These are phyloP conservation scores for Tinospora cordifolia DNA, from an alignment of 164 flowering plant genomes.

Conservation along the genomic window DNA sequence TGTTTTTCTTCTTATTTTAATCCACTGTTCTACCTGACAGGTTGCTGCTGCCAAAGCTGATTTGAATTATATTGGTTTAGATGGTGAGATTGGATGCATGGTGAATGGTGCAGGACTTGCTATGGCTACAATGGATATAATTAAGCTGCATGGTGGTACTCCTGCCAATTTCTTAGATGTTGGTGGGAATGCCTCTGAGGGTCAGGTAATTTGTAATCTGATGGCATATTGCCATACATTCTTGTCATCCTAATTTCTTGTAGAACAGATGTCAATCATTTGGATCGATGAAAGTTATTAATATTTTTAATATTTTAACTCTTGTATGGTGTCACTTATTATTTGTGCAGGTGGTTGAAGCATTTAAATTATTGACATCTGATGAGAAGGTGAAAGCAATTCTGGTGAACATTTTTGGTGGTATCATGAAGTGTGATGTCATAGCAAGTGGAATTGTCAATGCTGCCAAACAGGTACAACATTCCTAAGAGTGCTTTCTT, in stretches of 20 bases:
- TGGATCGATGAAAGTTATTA: neutral
- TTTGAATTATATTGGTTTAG: slow-evolving; percentile 93
- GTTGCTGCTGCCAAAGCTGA: slow-evolving; percentile 97
- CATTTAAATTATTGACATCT: slow-evolving; percentile 91
- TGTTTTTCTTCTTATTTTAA: neutral
- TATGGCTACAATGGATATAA: slow-evolving; percentile 99
- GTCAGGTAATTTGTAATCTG: slow-evolving; percentile 48
- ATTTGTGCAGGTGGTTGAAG: slow-evolving; percentile 77
- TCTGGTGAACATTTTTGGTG: slow-evolving; percentile 95
- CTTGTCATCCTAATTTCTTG: neutral
- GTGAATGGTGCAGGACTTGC: slow-evolving; percentile 99
- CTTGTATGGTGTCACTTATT: neutral
- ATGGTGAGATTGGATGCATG: slow-evolving; percentile 99
- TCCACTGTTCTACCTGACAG: slow-evolving; percentile 26
- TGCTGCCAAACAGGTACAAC: slow-evolving; percentile 75
- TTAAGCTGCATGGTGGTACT: slow-evolving; percentile 97
- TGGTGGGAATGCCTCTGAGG: slow-evolving; percentile 97
- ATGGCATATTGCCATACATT: neutral
- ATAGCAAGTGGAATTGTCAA: slow-evolving; percentile 97
- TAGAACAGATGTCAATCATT: neutral
- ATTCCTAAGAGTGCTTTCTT: neutral
- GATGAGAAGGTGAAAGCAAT: slow-evolving; percentile 98
- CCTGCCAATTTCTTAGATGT: slow-evolving; percentile 99
- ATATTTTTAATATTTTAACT: neutral
- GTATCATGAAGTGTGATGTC: slow-evolving; percentile 97